These are phyloP conservation scores for Moelleriella libera DNA, from an alignment of 2,329 filamentous ascomycete species.

Conservation along the genomic window DNA sequence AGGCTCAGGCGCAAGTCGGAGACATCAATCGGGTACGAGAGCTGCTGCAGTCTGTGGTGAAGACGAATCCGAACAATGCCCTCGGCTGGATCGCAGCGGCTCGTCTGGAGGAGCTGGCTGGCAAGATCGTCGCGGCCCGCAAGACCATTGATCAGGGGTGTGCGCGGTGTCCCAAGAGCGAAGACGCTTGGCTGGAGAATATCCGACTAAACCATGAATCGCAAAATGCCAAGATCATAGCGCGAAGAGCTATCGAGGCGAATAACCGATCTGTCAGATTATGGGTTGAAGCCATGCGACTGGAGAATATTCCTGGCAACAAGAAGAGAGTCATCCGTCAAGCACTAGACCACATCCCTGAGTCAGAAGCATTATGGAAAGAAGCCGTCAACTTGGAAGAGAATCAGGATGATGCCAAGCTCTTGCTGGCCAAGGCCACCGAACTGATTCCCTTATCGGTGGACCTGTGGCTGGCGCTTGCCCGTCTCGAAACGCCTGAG, in stretches of 20 bases:
- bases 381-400: conserved; percentile 93
- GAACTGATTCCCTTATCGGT: conserved; percentile 89
- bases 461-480: conserved; percentile 88
- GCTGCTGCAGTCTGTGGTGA: conserved; percentile 90
- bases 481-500: conserved; percentile 75
- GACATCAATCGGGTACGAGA: conserved; percentile 90
- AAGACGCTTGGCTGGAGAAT: conserved; percentile 92
- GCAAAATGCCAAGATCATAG: conserved; percentile 90
- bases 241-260: conserved; percentile 80
- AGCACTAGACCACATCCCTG: conserved; percentile 82
- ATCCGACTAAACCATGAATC: conserved; percentile 77
- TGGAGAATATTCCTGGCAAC: conserved; percentile 68
- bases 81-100: conserved; percentile 94
- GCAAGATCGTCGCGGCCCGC: conserved; percentile 78
- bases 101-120: conserved; percentile 81
- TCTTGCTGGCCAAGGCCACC: conserved; percentile 86
- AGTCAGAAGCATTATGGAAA: conserved; percentile 96
- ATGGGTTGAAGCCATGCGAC: conserved; percentile 90
- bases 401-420: conserved; percentile 70
- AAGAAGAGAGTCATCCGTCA: conserved; percentile 90
- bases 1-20: conserved; percentile 72
- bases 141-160: conserved; percentile 82
- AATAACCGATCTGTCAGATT: conserved; percentile 79
- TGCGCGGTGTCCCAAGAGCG: conserved; percentile 80
- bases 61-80: conserved; percentile 88